phyloP scores from a whole-genome alignment of 225 moss, liverwort and hornwort species.

The Bryum argenteum region DNA sequence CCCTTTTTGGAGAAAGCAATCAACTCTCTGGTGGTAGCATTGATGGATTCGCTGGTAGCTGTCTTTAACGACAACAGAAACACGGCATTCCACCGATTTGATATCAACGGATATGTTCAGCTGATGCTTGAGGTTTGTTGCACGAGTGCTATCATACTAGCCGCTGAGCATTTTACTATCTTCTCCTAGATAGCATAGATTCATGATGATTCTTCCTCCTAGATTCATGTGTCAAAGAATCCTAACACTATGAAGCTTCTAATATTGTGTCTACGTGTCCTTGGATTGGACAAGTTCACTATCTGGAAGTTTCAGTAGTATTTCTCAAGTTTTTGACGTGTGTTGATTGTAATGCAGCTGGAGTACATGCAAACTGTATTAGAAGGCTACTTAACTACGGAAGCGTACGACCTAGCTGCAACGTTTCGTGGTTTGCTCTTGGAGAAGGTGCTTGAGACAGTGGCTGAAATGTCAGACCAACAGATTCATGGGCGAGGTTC shows the following conservation, averaged over 20 bases:
- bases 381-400: conserved; percentile 66
- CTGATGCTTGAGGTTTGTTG: conserved; percentile 77
- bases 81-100: conserved; percentile 63
- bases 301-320: too few species aligned
- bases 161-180: too few species aligned
- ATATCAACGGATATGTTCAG: conserved; percentile 83
- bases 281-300: too few species aligned
- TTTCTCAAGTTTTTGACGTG: not conserved
- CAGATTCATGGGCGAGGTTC: conserved; percentile 55
- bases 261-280: too few species aligned
- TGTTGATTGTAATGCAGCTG: conserved; percentile 42
- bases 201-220: too few species aligned
- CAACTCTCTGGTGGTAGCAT: conserved; percentile 67
- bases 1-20: conserved; percentile 87
- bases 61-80: conserved; percentile 67
- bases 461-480: conserved; percentile 62
- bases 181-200: too few species aligned
- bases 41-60: conserved; percentile 67
- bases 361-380: conserved; percentile 83
- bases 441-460: conserved; percentile 81
- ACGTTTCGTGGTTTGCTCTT: conserved; percentile 66
- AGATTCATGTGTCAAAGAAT: too few species aligned
- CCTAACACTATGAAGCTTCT: too few species aligned
- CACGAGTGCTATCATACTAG: too few species aligned
- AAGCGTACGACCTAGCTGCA: conserved; percentile 61